Evolutionary conservation across 768 basidiomycete species (phyloP), one percentile per base, ranked within the genome.

Genomic region (Phaeotremella skinneri): DNA sequence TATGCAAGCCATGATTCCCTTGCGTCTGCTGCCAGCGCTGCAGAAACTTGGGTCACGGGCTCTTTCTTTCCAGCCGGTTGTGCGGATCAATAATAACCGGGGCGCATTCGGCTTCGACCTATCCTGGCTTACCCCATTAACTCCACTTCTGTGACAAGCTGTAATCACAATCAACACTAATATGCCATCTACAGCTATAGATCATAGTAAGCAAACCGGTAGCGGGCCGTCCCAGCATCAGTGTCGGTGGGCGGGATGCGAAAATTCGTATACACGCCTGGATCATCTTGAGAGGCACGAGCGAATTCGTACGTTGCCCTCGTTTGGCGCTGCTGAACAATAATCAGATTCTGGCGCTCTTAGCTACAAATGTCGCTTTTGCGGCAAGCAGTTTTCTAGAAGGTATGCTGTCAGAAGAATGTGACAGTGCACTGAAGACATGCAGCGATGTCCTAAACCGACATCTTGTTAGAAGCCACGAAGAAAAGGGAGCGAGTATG

Each of bases 221-320:
- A 39, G n/a, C 37, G 37, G n/a, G 37, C n/a, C n/a, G n/a, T n/a
- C n/a, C n/a, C n/a, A n/a, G n/a, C n/a, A n/a, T 39, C 11, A 39
- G 23, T 59, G 58, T 29, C 17, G 23, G 7, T 59, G 58, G 58
- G 26, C 20, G 4, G 58, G 58, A 2, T 59, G 58, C 39, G 39
- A 27, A 13, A 59, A 45, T 29, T 14, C 51, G 13, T 59, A 59
- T 26, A 43, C 20, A 17, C 20, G 58, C 29, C n/a, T n/a, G 27
- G 58, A 59, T 20, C 58, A 59, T 48, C 52, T 59, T 7, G 58
- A 59, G 34, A 21, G 58, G 23, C 58, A 59, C 32, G 25, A 32
- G 9, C 23, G 41, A 7, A 52, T 52, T 23, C 58, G 58, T 59
- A 25, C 21, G 51, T 54, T 2, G 17, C 25, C 7, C 16, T 27